Evolutionary conservation across 1,139 yeast species (phyloP), one percentile per base, ranked within the genome.

Genomic region (Blastobotrys serpentis): DNA sequence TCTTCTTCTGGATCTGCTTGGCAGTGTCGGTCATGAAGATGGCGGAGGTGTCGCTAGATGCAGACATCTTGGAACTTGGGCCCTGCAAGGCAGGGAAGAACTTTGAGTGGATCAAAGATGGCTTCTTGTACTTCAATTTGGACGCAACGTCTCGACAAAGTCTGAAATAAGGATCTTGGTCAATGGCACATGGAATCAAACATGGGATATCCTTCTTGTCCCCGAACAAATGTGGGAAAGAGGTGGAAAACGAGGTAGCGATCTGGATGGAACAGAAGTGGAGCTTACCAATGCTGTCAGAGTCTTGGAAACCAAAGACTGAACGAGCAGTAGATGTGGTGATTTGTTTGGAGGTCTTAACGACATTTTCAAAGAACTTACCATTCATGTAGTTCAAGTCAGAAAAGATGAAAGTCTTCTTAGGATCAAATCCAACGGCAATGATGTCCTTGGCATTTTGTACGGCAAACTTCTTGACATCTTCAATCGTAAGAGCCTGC

Each of bases 1-100:
- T 86, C 71, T 94, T 94, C 77, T 88, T 92, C 67, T 86, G 85
- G 58, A 94, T 86, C 72, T 86, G 90, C 67, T 86, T 86, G 46
- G 95, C 81, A 1, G 97, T 86, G 68, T 94, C 99, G 53, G 87
- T 90, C 94, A 94, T 84, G 73, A 85, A 92, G 57, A 94, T 89
- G 11, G 95, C 88, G 25, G 90, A 81, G 22, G 77, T 71, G 43
- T 87, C 85, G 66, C 86, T 90, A 19, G 95, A 84, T 5, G 98
- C 98, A 52, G 95, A 85, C 99, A 94, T 94, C 72, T 94, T 94
- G 42, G 98, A 87, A 21, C 89, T 79, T 2, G 98, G 85, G 44
- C 99, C 99, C 74, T 92, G 98, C 61, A 94, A 77, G 44, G 98
- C 98, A 38, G 99, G 99, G 85, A 94, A 92, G 70, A 94, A 94